These are phyloP conservation scores for Boletus bicolor DNA, from an alignment of 768 basidiomycete genomes.

Conservation along the genomic window DNA sequence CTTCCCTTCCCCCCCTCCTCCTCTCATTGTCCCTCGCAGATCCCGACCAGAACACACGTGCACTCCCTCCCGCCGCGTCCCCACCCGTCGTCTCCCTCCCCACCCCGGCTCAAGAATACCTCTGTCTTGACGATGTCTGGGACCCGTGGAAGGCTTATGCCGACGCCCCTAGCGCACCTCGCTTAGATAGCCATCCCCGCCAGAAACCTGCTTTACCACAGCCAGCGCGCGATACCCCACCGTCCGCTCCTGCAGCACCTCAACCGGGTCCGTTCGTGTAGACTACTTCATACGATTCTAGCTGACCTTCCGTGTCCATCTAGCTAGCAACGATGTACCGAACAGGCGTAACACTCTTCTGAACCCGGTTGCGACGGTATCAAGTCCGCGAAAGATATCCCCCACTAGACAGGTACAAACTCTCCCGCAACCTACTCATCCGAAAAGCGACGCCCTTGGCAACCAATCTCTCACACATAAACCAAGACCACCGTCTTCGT, in stretches of 20 bases:
- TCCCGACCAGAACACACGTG: constrained; percentile 18
- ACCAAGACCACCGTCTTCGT: not conserved
- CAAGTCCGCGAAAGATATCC: constrained; percentile 4
- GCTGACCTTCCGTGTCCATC: constrained; percentile 4
- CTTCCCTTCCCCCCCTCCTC: constrained; percentile 40
- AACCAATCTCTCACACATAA: constrained; percentile 12
- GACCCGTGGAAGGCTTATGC: constrained; percentile 23
- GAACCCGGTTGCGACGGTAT: constrained; percentile 21
- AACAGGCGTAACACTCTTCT: not conserved
- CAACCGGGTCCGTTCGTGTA: constrained; percentile 17
- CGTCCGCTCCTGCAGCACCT: not conserved
- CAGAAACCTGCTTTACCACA: not conserved
- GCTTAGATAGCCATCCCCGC: not conserved
- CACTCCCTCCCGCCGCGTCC: constrained; percentile 10
- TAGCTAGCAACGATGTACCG: constrained; percentile 7
- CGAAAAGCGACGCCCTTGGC: constrained; percentile 15
- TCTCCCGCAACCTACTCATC: not conserved
- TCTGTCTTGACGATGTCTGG: constrained; percentile 13
- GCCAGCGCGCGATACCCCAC: not conserved
- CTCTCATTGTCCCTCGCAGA: constrained; percentile 35
- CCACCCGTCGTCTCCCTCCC: constrained; percentile 6
- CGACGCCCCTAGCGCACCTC: not conserved
- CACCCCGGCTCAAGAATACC: not conserved
- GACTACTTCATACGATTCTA: not conserved
- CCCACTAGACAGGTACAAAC: constrained; percentile 2